Base-by-base conservation (phyloP, 768 basidiomycete genomes). In the Suillus variegatus region DNA sequence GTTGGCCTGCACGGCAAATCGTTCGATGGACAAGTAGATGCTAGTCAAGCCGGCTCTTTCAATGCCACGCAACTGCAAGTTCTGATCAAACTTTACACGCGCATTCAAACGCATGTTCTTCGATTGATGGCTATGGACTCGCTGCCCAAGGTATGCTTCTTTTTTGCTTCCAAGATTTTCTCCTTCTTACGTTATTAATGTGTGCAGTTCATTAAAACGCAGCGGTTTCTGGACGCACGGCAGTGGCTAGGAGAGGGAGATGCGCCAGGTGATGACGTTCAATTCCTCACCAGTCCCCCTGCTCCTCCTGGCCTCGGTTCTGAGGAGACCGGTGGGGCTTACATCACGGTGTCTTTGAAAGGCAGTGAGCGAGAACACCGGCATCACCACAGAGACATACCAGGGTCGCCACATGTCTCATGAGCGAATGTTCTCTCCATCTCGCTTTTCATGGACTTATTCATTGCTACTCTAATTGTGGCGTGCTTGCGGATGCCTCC, bases 61-160 rank as follows among this genome's bases (percentile, higher is more conserved):
- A 95, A 97, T 66, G 97, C 97, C 22, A 98, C 94, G 47, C 97
- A 99, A 76, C 81, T 99, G 52, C 95, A 97, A 79, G 92, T 87
- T 52, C 91, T 99, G 85, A 93, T 99, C 70, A 82, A 87, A 69
- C 78, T 98, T 70, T 99, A 99, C 76, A 96, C 96, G 77, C 88
- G 96, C 64, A 99, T 99, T 63, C 97, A 99, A 79, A 91, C 85
- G 25, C 96, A 99, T 73, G 95, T 99, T 68, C 99, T 99, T 83
- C 87, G 97, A 56, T 75, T 99, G 71, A 97, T 99, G 93, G 95
- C 97, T 20, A 97, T 96, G 64, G 97, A 99, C 77, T 98, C 97
- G 8, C 91, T 99, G n/a, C 97, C 97, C 16, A 97, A 97, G 85
- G 93, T 93, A 71, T 36, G 82, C 71, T 22, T 41, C 22, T 62